A percentile compares a stretch with the other conserved stretches of the same genome.
phyloP scores from a whole-genome alignment of 768 basidiomycete species.

The Russula compacta region DNA sequence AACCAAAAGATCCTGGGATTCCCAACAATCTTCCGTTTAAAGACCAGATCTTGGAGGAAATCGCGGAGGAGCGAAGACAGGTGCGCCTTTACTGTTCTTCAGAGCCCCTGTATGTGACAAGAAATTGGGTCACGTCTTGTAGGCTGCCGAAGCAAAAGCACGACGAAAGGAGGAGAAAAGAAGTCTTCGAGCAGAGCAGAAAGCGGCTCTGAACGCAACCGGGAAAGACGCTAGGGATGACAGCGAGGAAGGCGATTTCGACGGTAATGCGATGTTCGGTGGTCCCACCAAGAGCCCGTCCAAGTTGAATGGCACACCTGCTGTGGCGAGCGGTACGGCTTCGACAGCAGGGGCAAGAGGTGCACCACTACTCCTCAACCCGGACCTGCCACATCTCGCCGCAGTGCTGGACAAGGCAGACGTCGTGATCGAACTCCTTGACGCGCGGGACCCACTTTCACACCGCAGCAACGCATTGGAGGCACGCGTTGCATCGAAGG shows the following conservation, averaged over 20 bases:
- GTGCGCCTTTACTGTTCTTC: slow-evolving; percentile 34
- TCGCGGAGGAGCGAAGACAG: slow-evolving; percentile 68
- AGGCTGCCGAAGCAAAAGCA: slow-evolving; percentile 76
- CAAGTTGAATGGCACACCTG: slow-evolving; percentile 20
- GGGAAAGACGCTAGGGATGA: slow-evolving; percentile 17
- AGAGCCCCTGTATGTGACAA: neutral
- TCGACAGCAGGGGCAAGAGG: slow-evolving; percentile 40
- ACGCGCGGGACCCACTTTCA: slow-evolving; percentile 73
- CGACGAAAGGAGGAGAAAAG: slow-evolving; percentile 57
- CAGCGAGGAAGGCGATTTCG: slow-evolving; percentile 29
- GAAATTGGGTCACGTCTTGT: neutral
- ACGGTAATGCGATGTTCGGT: slow-evolving; percentile 37
- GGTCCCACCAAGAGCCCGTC: slow-evolving; percentile 1
- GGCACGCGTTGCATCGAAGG: slow-evolving; percentile 35
- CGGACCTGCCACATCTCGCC: slow-evolving; percentile 49
- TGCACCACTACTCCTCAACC: slow-evolving; percentile 53
- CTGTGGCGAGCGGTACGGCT: slow-evolving; percentile 18
- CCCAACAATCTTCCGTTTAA: slow-evolving; percentile 92
- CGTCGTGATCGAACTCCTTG: slow-evolving; percentile 71
- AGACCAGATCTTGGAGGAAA: slow-evolving; percentile 86
- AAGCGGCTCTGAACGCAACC: slow-evolving; percentile 13
- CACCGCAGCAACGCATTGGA: slow-evolving; percentile 61
- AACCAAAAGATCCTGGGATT: slow-evolving; percentile 85
- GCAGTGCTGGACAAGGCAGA: slow-evolving; percentile 70
- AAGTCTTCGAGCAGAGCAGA: slow-evolving; percentile 29